Conservation (phyloP, 306 rosid genomes). For the Castanea mollissima region DNA sequence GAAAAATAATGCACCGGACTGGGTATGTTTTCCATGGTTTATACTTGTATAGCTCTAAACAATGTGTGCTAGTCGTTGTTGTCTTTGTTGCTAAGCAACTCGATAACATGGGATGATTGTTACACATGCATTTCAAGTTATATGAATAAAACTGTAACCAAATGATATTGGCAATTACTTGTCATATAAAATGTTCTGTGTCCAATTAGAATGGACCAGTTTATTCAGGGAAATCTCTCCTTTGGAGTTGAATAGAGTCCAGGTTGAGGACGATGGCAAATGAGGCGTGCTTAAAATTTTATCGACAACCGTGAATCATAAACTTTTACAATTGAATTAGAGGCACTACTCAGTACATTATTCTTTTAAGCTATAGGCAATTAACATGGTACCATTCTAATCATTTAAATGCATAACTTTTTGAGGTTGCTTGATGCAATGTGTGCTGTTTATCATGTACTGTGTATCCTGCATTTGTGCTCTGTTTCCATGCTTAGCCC, state of each 20-base stretch:
- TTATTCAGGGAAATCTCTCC: background rate
- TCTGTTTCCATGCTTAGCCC: background rate
- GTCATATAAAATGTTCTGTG: background rate
- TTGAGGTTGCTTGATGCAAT: background rate
- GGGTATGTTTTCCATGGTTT: conserved; percentile 56
- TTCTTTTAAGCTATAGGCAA: background rate
- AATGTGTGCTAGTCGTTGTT: background rate
- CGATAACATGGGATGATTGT: background rate
- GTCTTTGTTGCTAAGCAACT: background rate
- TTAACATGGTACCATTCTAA: background rate
- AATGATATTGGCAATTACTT: background rate
- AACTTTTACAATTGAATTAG: background rate
- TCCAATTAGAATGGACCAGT: background rate
- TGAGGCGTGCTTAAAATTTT: background rate
- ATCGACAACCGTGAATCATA: background rate
- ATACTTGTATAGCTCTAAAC: background rate
- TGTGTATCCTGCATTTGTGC: background rate
- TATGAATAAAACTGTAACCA: background rate
- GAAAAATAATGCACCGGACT: conserved; percentile 72
- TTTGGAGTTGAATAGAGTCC: background rate
- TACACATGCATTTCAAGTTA: background rate
- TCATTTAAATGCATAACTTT: background rate
- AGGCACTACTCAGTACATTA: background rate
- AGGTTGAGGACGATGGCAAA: too few species aligned
- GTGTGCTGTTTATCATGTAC: background rate